phyloP scores from a whole-genome alignment of 805 yeast species.

The Kuraishia piskuri region DNA sequence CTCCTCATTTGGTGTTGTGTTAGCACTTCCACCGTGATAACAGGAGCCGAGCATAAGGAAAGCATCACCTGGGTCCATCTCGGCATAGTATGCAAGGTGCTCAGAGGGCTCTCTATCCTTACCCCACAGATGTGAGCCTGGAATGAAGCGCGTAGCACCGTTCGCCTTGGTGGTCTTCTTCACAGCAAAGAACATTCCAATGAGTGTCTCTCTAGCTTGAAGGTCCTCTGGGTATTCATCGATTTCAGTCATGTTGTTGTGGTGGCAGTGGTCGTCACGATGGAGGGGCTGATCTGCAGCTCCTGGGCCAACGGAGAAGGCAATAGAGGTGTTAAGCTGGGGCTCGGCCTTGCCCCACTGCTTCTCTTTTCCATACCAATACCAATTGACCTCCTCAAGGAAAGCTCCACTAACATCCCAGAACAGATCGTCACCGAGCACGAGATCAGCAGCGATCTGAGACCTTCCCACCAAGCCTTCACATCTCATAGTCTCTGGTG shows the following conservation, averaged over 20 bases:
- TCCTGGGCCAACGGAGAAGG: slow-evolving; percentile 20
- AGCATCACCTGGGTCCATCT: slow-evolving; percentile 18
- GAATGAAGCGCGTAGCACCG: slow-evolving; percentile 23
- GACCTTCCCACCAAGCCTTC: slow-evolving; percentile 13
- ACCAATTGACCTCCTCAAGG: slow-evolving; percentile 3
- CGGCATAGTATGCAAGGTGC: slow-evolving; percentile 14
- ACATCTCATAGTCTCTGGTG: slow-evolving; percentile 14
- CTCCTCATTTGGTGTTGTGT: slow-evolving; percentile 13
- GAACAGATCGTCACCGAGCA: slow-evolving; percentile 1
- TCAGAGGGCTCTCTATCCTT: slow-evolving; percentile 16
- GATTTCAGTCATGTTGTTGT: slow-evolving; percentile 14
- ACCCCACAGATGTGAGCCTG: slow-evolving; percentile 24
- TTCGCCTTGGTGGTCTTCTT: slow-evolving; percentile 18
- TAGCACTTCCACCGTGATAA: slow-evolving; percentile 20
- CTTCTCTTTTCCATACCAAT: slow-evolving; percentile 6
- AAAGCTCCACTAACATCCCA: slow-evolving; percentile 5
- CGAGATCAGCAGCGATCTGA: not conserved
- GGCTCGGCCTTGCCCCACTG: slow-evolving; percentile 13
- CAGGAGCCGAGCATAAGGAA: slow-evolving; percentile 16
- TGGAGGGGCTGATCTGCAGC: slow-evolving; percentile 18
- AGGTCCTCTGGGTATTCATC: slow-evolving; percentile 9
- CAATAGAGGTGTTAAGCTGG: slow-evolving; percentile 17
- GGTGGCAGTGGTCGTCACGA: slow-evolving; percentile 21
- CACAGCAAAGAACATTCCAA: slow-evolving; percentile 19
- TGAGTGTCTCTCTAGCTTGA: slow-evolving; percentile 11